Conservation (phyloP, 2,329 filamentous ascomycete species). For the Epichloe gansuensis region DNA sequence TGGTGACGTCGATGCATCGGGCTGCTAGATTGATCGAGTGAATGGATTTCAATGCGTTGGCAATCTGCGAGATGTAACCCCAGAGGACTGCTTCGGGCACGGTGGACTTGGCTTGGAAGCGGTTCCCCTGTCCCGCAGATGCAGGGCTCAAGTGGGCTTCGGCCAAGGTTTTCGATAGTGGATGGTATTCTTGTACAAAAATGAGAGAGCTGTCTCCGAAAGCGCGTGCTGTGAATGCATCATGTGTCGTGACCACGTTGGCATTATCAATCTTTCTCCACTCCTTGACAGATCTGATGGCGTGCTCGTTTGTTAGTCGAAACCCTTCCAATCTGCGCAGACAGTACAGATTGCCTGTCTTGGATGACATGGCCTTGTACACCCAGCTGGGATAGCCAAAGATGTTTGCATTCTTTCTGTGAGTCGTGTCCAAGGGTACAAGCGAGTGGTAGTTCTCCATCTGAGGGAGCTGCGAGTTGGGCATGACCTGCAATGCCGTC, state of each 20-base stretch:
- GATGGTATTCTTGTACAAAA: conserved; percentile 87
- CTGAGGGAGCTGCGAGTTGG: conserved; percentile 60
- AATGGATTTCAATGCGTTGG: conserved; percentile 75
- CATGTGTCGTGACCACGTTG: conserved; percentile 73
- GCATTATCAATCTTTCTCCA: conserved; percentile 81
- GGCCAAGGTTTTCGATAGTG: conserved; percentile 75
- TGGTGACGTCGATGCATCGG: conserved; percentile 72
- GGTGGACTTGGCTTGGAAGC: conserved; percentile 30
- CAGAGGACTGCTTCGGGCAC: conserved; percentile 68
- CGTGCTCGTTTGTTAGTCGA: conserved; percentile 75
- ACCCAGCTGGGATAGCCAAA: conserved; percentile 90
- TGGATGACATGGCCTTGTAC: conserved; percentile 83
- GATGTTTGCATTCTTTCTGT: conserved; percentile 62
- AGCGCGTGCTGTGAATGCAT: conserved; percentile 83
- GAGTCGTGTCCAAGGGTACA: conserved; percentile 72
- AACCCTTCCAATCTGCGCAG: conserved; percentile 81
- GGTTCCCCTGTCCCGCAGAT: conserved; percentile 27
- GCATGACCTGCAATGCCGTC: conserved; percentile 71
- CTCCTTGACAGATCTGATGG: conserved; percentile 71
- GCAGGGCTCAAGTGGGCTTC: conserved; percentile 57
- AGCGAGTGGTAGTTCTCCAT: conserved; percentile 88
- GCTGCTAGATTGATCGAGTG: conserved; percentile 73
- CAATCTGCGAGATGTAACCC: conserved; percentile 85
- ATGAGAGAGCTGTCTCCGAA: conserved; percentile 94
- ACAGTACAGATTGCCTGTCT: conserved; percentile 80